Evolutionary conservation across 306 rosid genomes (phyloP).

Genomic region (Prunus mume): DNA sequence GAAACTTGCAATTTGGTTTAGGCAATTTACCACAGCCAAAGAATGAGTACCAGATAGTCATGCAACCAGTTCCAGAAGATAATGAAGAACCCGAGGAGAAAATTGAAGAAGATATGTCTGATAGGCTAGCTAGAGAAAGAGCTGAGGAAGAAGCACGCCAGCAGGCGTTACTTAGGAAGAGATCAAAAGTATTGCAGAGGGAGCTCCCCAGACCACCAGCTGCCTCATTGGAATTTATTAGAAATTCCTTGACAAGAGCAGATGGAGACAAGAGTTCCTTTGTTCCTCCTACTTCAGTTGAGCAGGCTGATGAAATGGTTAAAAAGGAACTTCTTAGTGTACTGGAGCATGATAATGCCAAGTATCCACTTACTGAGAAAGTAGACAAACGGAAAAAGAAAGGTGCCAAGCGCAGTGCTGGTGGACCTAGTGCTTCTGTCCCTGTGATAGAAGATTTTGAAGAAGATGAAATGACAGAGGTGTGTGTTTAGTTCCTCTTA

Average conservation of each 20-base stretch:
- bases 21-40: constrained; percentile 72
- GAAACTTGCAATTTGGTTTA: constrained; percentile 73
- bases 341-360: constrained; percentile 87
- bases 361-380: constrained; percentile 73
- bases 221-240: constrained; percentile 73
- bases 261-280: constrained; percentile 95
- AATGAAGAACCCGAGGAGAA: constrained; percentile 69
- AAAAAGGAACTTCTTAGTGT: constrained; percentile 66
- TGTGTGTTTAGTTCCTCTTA: constrained; percentile 26
- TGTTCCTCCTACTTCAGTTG: constrained; percentile 87
- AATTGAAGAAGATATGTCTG: constrained; percentile 96
- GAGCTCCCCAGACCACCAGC: constrained; percentile 94
- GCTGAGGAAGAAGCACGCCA: constrained; percentile 85
- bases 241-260: constrained; percentile 72
- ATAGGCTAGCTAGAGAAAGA: constrained; percentile 82
- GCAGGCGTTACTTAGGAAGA: constrained; percentile 83
- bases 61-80: constrained; percentile 83
- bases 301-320: constrained; percentile 86
- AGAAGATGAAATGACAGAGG: constrained; percentile 71
- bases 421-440: constrained; percentile 40
- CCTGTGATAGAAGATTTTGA: constrained; percentile 78
- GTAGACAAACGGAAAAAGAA: constrained; percentile 69
- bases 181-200: constrained; percentile 93
- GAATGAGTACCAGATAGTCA: constrained; percentile 83
- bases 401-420: constrained; percentile 52